Evolutionary conservation across 1,284 basidiomycete species (phyloP).

Genomic region (Tilletia horrida): DNA sequence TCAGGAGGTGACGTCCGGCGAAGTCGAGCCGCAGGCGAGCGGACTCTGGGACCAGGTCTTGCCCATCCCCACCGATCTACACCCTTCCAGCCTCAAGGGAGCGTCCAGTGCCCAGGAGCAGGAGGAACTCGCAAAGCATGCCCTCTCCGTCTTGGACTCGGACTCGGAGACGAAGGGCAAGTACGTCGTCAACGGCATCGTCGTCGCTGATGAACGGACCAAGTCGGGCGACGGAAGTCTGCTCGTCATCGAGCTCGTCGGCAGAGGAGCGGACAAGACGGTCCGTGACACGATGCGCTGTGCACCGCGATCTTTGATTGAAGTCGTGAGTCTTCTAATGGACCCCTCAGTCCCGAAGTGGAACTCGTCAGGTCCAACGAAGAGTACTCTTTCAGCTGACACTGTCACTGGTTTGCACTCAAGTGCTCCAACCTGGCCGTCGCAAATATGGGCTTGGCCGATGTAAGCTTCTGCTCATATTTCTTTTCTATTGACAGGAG

Average conservation of each 20-base stretch:
- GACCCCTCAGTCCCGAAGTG: no score
- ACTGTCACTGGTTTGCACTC: no score
- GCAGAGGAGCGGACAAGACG: conserved; percentile 1
- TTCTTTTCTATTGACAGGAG: not conserved
- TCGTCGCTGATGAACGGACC: conserved; percentile 18
- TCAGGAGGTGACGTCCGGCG: conserved; percentile 41
- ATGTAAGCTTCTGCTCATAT: conserved; percentile 21
- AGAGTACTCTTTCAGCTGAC: no score
- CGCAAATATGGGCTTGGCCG: conserved; percentile 35
- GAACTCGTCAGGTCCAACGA: no score
- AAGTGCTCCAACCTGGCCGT: conserved; percentile 36
- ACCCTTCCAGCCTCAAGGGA: not conserved
- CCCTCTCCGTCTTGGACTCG: conserved; percentile 3
- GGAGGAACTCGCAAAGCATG: conserved; percentile 27
- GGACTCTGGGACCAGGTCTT: conserved; percentile 37
- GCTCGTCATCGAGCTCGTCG: conserved; percentile 16
- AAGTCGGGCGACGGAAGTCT: conserved; percentile 16
- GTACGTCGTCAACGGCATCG: conserved; percentile 13
- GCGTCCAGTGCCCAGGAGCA: conserved; percentile 15
- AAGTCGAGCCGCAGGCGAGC: conserved; percentile 34
- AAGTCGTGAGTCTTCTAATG: conserved; percentile 16
- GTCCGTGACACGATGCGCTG: conserved; percentile 15
- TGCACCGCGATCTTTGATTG: conserved; percentile 16
- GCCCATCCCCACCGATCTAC: conserved; percentile 5
- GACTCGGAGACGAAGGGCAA: conserved; percentile 13